These are phyloP conservation scores for Pelargonium myrrhifolium DNA, from an alignment of 441 rosid species.

Conservation along the genomic window DNA sequence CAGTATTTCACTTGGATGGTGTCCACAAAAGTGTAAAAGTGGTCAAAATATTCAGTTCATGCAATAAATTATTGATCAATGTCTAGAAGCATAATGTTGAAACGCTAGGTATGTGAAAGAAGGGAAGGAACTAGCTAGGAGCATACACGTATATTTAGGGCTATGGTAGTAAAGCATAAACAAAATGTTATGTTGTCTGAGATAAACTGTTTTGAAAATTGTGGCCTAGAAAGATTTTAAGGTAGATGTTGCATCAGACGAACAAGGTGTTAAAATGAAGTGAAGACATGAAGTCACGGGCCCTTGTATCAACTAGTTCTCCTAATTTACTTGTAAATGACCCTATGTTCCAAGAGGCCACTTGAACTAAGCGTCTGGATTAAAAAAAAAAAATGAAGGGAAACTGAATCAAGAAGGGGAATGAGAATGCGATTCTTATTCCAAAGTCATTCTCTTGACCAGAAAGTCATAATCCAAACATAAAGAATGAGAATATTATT, in stretches of 20 bases:
- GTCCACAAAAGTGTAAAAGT: background rate
- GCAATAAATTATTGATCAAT: background rate
- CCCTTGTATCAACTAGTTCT: too few relatives aligned
- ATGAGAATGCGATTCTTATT: too few relatives aligned
- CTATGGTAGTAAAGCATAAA: background rate
- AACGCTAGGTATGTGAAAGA: background rate
- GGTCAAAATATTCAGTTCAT: background rate
- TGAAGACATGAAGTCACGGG: background rate
- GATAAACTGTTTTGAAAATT: background rate
- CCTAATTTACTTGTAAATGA: too few relatives aligned
- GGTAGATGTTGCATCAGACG: background rate
- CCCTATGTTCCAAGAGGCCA: too few relatives aligned
- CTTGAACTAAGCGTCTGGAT: too few relatives aligned
- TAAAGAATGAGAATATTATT: too few relatives aligned
- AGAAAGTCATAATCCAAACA: too few relatives aligned
- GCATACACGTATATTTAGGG: background rate
- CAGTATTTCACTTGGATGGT: background rate
- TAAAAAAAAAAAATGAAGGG: too few relatives aligned
- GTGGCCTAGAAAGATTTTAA: background rate
- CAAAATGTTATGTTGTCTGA: background rate
- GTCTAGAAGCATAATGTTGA: background rate
- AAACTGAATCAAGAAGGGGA: too few relatives aligned
- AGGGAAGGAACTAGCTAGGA: background rate
- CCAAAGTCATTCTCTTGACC: too few relatives aligned
- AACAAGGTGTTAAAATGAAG: background rate